phyloP scores from a whole-genome alignment of 345 rosid species.

The Eucalyptus microcorys region DNA sequence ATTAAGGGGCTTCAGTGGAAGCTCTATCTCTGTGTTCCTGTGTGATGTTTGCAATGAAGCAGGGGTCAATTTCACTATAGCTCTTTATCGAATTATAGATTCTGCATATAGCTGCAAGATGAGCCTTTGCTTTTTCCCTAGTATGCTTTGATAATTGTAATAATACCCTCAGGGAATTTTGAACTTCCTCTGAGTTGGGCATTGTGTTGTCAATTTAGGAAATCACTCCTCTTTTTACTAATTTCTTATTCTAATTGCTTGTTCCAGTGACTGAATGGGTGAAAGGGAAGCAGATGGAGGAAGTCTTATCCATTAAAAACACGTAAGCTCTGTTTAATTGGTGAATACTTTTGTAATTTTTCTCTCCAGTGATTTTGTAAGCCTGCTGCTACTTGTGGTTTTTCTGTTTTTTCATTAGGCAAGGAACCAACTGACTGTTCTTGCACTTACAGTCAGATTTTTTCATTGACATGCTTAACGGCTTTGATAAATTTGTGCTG shows the following conservation, averaged over 20 bases:
- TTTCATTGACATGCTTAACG: not conserved
- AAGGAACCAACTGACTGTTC: not conserved
- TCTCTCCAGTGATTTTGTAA: not conserved
- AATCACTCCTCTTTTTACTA: not conserved
- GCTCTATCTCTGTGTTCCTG: not conserved
- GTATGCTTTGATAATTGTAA: not conserved
- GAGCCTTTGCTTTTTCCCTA: not conserved
- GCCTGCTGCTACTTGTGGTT: not conserved
- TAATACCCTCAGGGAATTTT: not conserved
- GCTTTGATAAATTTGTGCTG: not conserved
- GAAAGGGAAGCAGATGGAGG: slow-evolving; percentile 91
- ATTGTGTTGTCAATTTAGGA: too few species aligned
- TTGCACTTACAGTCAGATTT: not conserved
- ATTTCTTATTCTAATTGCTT: not conserved
- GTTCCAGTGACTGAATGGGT: slow-evolving; percentile 94
- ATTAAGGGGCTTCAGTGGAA: not conserved
- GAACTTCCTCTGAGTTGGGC: too few species aligned
- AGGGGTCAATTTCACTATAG: not conserved
- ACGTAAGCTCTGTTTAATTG: slow-evolving; percentile 43
- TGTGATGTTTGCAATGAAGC: not conserved
- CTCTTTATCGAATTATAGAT: not conserved
- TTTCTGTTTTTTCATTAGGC: not conserved
- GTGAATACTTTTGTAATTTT: not conserved
- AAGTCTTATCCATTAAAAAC: slow-evolving; percentile 81
- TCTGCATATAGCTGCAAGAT: not conserved